Evolutionary conservation across 1,284 basidiomycete genomes (phyloP).

Genomic region (Psilocybe mexicana): DNA sequence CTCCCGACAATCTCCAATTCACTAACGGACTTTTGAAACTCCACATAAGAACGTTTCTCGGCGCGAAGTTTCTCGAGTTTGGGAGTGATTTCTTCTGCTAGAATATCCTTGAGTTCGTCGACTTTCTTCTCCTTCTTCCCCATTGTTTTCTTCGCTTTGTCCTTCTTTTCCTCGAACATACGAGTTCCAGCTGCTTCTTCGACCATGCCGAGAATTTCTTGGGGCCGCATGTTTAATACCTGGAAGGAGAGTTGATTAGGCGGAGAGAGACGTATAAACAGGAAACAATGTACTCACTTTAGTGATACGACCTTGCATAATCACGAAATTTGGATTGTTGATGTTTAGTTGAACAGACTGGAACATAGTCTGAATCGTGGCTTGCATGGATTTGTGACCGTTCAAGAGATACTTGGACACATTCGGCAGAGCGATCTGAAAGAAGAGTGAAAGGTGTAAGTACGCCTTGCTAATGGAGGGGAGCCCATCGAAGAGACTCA

Average conservation of each 20-base stretch:
- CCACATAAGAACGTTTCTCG: conserved; percentile 90
- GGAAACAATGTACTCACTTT: conserved; percentile 40
- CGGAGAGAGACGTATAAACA: not conserved
- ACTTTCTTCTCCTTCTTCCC: conserved; percentile 97
- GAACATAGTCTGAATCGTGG: conserved; percentile 90
- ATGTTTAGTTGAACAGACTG: conserved; percentile 99
- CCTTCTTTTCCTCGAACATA: conserved; percentile 99
- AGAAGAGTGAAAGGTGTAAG: not conserved
- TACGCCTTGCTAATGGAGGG: not conserved
- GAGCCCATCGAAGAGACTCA: conserved; percentile 19
- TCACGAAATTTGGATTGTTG: conserved; percentile 99
- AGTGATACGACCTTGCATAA: conserved; percentile 98
- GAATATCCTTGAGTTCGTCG: conserved; percentile 80
- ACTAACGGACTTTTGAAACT: conserved; percentile 87
- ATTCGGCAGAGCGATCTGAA: conserved; percentile 89
- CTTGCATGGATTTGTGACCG: conserved; percentile 92
- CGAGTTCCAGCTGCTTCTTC: conserved; percentile 98
- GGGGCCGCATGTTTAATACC: conserved; percentile 98
- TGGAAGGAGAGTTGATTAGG: conserved; percentile 31
- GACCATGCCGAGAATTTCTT: conserved; percentile 98
- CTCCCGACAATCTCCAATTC: conserved; percentile 91
- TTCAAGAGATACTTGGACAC: conserved; percentile 97
- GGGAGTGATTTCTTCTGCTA: conserved; percentile 92
- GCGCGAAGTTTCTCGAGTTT: conserved; percentile 90
- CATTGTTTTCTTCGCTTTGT: conserved; percentile 97